Evolutionary conservation across 1,284 basidiomycete genomes (phyloP), one percentile per base, ranked within the genome.

Genomic region (Neonothopanus nambi): DNA sequence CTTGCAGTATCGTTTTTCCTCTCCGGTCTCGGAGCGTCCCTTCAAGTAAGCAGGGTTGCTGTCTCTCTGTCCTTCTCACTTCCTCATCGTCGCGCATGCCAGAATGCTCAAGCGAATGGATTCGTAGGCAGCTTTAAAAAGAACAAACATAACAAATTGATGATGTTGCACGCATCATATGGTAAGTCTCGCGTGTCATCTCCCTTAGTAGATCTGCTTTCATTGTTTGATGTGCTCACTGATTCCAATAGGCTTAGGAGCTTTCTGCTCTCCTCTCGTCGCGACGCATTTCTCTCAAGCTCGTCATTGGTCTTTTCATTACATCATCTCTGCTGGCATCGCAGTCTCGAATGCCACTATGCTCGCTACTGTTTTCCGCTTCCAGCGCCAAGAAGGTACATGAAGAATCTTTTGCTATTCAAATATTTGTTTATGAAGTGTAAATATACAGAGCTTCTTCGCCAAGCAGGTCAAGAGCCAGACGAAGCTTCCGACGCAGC

Each of bases 221-320:
- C 17, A 33, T n/a, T 41, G 3, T 23, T 40, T 6, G 17, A n/a
- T n/a, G n/a, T n/a, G 28, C 17, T 2, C 15, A 20, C n/a, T n/a
- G n/a, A n/a, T n/a, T n/a, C n/a, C n/a, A 17, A 17, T 33, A 85
- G 83, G 84, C 5, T 65, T 75, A 7, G 87, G 86, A 1, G 86
- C 85, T 3, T 65, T 87, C 3, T 66, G 71, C 7, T 70, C 85
- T 3, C 87, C 87, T 2, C 72, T 89, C 9, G 73, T 81, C 1
- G 74, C 86, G 0, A 89, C 86, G 0, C 81, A 85, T 42, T 88
- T 89, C 57, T 68, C 82, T 1, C 71, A 75, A 48, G 62, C 73
- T 37, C 62, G 56, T 0, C 70, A 67, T 48, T 84, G 84, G 78
- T 88, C 85, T 9, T 82, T 82, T 61, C 84, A 88, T 64, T 91